Base-by-base conservation (phyloP, 345 rosid genomes). In the Hypericum perforatum region DNA sequence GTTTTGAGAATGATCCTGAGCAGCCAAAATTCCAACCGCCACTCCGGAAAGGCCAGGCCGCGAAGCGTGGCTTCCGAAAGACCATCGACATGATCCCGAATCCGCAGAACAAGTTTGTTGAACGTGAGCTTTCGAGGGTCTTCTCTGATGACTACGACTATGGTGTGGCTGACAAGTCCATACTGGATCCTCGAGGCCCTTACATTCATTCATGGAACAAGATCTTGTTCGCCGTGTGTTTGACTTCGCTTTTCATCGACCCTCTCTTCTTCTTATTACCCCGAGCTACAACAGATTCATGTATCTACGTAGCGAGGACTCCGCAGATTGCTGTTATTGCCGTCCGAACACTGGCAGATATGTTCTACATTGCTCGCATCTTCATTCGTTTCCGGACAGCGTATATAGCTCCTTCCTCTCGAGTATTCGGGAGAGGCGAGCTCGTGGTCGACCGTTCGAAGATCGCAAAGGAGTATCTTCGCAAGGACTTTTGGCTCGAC, bases 1-100 rank as follows among this genome's bases (percentile, higher is more conserved):
- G 63, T 45, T 10, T 58, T 8, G 32, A 22, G 22, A 54, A 42
- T 46, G 59, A 59, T 52, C 9, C 42, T 14, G 60, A 54, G 54
- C 41, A 14, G n/a, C 11, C 64, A 12, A 49, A 49, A 7, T 16
- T 9, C 53, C 69, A 9, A 58, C 53, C 11, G n/a, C 8, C 15
- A 9, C 15, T 32, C 9, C 13, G 29, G 56, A 53, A 11, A 43
- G 46, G 37, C 11, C 0, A 59, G 43, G 50, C 51, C 29, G 2
- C 29, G 14, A 8, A 6, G 41, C 49, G 14, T 39, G 16, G 45
- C 3, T 9, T 41, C 9, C 7, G 58, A 54, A n/a, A 58, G 14
- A 9, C 47, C 42, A 15, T 6, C 22, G 14, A 9, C 29, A 13
- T 6, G 22, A 5, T 10, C 50, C 14, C 15, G 48, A 11, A 6